phyloP scores from a whole-genome alignment of 495 filamentous ascomycete genomes.

The Neurospora intermedia region DNA sequence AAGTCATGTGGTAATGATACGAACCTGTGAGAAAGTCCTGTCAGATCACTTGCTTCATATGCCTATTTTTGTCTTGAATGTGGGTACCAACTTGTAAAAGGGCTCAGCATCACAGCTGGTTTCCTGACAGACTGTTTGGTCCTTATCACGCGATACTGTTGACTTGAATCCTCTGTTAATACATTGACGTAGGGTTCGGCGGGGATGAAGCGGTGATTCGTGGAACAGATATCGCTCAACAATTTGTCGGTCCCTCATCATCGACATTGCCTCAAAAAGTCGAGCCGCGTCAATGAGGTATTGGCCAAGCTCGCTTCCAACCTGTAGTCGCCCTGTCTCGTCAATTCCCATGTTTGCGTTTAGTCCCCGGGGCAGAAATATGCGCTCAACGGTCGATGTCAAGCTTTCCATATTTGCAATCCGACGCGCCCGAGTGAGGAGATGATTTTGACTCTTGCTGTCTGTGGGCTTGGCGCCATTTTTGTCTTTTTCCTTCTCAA shows the following conservation, averaged over 20 bases:
- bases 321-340: slow-evolving; percentile 15
- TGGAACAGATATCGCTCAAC: slow-evolving; percentile 46
- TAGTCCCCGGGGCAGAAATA: neutral
- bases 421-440: neutral
- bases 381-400: neutral
- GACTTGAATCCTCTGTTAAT: neutral
- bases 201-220: slow-evolving; percentile 50
- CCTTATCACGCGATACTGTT: neutral
- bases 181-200: slow-evolving; percentile 57
- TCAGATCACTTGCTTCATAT: neutral
- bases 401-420: neutral
- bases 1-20: neutral
- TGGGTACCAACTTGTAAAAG: neutral
- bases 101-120: neutral
- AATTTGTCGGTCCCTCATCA: slow-evolving; percentile 45
- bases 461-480: no score
- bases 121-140: neutral
- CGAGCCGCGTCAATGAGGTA: slow-evolving; percentile 26
- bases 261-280: slow-evolving; percentile 31
- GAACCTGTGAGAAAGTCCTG: neutral
- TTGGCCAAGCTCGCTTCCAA: slow-evolving; percentile 22
- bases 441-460: no score
- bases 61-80: fast-evolving
- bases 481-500: no score
- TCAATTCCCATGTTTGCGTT: neutral